Conservation (phyloP, 2,329 filamentous ascomycete species). For the Zymoseptoria crescenta region DNA sequence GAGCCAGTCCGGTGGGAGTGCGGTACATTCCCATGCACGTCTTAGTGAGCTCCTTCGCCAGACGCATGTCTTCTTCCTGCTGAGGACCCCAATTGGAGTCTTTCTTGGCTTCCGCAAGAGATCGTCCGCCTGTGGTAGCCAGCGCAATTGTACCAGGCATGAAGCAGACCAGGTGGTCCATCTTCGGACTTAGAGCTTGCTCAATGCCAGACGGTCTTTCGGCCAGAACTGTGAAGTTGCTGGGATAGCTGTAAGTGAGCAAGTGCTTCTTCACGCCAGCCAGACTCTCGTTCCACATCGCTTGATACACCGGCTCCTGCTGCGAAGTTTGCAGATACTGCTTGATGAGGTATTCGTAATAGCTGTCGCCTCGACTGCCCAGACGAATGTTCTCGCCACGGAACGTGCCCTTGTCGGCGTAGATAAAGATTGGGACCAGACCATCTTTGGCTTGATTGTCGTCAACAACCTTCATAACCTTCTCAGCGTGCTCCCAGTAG, state of each 20-base stretch:
- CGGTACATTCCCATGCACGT: constrained; percentile 99
- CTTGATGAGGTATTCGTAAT: constrained; percentile 98
- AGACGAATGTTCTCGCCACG: constrained; percentile 78
- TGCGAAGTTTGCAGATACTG: constrained; percentile 91
- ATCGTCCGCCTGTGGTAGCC: constrained; percentile 70
- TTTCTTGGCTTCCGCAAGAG: constrained; percentile 67
- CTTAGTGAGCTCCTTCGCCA: constrained; percentile 85
- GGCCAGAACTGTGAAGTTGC: constrained; percentile 78
- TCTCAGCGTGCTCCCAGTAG: constrained; percentile 89
- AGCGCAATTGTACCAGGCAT: constrained; percentile 93
- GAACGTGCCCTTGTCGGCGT: constrained; percentile 71
- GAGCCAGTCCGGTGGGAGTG: constrained; percentile 83
- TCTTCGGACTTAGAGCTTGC: constrained; percentile 67
- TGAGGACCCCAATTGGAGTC: constrained; percentile 62
- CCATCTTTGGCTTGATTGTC: constrained; percentile 71
- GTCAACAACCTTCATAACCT: constrained; percentile 85
- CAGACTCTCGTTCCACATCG: constrained; percentile 88
- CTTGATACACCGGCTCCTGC: constrained; percentile 75
- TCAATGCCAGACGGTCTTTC: constrained; percentile 71
- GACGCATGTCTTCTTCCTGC: constrained; percentile 77
- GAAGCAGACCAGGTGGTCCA: constrained; percentile 98
- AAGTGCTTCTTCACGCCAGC: constrained; percentile 83
- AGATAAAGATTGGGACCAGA: constrained; percentile 84
- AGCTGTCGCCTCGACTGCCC: constrained; percentile 90
- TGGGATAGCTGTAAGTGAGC: constrained; percentile 75